Conservation (phyloP, 768 basidiomycete genomes). For the Tulasnella sp. region DNA sequence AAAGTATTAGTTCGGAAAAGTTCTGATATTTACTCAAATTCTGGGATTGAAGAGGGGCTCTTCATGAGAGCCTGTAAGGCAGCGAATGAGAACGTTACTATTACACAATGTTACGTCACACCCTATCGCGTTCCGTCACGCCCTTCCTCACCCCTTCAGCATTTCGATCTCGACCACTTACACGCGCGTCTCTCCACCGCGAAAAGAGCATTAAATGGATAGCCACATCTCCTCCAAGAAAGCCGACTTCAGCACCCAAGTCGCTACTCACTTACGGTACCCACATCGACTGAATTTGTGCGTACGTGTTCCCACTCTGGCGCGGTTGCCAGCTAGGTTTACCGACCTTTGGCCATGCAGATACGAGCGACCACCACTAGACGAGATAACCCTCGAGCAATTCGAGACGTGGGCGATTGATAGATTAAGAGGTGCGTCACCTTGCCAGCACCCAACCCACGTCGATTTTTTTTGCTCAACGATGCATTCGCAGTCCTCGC, state of each 20-base stretch:
- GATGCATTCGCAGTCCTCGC: constrained; percentile 52
- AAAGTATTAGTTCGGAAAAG: too few relatives aligned
- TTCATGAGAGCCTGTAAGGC: not conserved
- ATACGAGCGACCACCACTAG: constrained; percentile 79
- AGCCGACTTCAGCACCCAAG: not conserved
- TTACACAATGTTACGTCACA: constrained; percentile 3
- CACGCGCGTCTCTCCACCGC: not conserved
- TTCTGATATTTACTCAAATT: too few relatives aligned
- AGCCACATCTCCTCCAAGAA: not conserved
- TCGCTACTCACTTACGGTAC: constrained; percentile 42
- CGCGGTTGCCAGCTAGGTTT: not conserved
- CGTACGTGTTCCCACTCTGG: not conserved
- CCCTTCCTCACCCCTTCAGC: not conserved
- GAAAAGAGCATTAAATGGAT: not conserved
- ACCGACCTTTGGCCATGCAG: constrained; percentile 40
- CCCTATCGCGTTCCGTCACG: not conserved
- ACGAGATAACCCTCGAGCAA: constrained; percentile 90
- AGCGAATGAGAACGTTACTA: constrained; percentile 5
- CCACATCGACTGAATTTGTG: constrained; percentile 50
- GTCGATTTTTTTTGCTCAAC: not conserved
- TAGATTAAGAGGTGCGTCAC: constrained; percentile 58
- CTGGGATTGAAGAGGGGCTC: too few relatives aligned
- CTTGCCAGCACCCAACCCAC: constrained; percentile 1
- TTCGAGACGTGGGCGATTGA: constrained; percentile 91
- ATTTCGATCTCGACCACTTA: constrained; percentile 10